A percentile compares a stretch with the other conserved stretches of the same genome.
Conservation (phyloP, 2,329 filamentous ascomycete species). For the Penicillium janthinellum region DNA sequence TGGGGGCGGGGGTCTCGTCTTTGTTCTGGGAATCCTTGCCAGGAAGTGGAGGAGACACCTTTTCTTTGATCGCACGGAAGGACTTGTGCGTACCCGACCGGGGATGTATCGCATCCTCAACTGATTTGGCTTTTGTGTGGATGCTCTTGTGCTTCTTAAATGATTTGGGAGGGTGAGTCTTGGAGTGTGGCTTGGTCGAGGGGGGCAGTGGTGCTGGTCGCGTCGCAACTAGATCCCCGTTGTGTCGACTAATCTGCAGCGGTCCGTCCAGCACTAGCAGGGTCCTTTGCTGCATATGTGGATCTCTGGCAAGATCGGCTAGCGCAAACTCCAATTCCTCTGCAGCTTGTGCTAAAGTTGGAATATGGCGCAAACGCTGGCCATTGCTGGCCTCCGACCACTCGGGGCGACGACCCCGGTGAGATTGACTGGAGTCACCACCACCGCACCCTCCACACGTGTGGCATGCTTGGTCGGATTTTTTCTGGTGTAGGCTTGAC, state of each 20-base stretch:
- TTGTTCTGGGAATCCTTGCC: slow-evolving; percentile 3
- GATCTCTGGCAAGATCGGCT: slow-evolving; percentile 4
- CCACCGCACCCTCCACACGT: slow-evolving; percentile 6
- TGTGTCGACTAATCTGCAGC: slow-evolving; percentile 38
- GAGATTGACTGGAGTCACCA: slow-evolving; percentile 3
- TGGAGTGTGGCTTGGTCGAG: slow-evolving; percentile 20
- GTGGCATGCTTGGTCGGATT: background rate
- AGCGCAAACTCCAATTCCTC: slow-evolving; percentile 33
- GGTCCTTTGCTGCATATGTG: slow-evolving; percentile 10
- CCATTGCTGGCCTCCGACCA: slow-evolving; percentile 7
- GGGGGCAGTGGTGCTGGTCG: slow-evolving; percentile 36
- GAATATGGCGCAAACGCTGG: slow-evolving; percentile 16
- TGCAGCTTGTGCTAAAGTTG: slow-evolving; percentile 37
- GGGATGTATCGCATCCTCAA: background rate
- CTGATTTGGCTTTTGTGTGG: slow-evolving; percentile 2
- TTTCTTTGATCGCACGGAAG: background rate
- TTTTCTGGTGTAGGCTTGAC: background rate
- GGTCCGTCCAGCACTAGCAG: slow-evolving; percentile 29
- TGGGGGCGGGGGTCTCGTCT: background rate
- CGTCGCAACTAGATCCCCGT: slow-evolving; percentile 36
- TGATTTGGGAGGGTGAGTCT: slow-evolving; percentile 4
- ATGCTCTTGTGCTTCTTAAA: slow-evolving; percentile 2
- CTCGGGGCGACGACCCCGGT: slow-evolving; percentile 7
- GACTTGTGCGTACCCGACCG: background rate
- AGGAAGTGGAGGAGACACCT: background rate